Evolutionary conservation across 2,329 filamentous ascomycete genomes (phyloP), one percentile per base, ranked within the genome.

Genomic region (Hypoxylon sp.): DNA sequence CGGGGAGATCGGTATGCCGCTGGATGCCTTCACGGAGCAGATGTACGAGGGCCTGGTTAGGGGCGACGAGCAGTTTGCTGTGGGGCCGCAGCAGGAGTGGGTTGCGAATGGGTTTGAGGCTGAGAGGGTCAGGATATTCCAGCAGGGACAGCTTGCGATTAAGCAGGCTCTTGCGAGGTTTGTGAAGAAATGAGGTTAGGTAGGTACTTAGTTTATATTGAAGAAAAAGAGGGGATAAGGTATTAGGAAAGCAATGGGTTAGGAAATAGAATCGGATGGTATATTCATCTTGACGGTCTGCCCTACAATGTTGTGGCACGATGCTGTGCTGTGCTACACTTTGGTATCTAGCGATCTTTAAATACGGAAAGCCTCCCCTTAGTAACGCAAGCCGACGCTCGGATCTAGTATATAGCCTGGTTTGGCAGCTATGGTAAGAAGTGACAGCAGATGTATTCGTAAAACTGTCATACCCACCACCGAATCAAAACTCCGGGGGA

Each of bases 1-100:
- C 3, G 76, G 78, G 2, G 70, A 75, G 5, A 61, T 87, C 11
- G 85, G 84, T 2, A 86, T 87, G 82, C 83, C 85, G 2, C 59
- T 85, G 17, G 73, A 72, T 2, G 73, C 79, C 2, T 87, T 83
- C 66, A 80, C 77, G 0, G 78, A 84, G 1, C 74, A 78, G 30
- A 78, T 81, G 25, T 83, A 79, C 67, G 58, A 74, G 11, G 79
- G 76, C 19, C 73, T 86, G 10, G 60, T 60, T 3, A 71, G 70
- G 2, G 83, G 82, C 2, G 74, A 78, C 19, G 79, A 82, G 34
- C 76, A 82, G 61, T 75, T 85, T 10, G 74, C 80, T 36, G 73
- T 83, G 10, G 81, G 75, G 3, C 71, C 56, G 1, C 73, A 70
- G 4, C 65, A 74, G 60, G 55, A 68, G 9, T 73, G 72, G 62